phyloP scores from a whole-genome alignment of 2,329 filamentous ascomycete species.

The Cladosporium sphaerospermum region DNA sequence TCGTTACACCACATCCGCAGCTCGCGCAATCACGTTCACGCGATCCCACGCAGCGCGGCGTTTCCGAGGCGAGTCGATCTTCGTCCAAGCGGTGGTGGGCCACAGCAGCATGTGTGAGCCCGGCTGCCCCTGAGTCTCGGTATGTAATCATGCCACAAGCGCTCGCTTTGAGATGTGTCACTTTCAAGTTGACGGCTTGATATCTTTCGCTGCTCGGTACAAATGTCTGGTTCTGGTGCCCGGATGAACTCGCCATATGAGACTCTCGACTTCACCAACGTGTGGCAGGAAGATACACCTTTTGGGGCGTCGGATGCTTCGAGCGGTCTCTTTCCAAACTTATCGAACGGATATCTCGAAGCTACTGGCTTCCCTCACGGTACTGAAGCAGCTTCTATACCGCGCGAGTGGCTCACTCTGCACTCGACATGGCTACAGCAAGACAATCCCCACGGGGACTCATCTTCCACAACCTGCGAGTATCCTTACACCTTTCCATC shows the following conservation, averaged over 20 bases:
- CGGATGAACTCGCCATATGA: conserved; percentile 12
- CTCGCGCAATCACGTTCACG: conserved; percentile 3
- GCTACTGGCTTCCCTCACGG: not conserved
- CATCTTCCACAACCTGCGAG: not conserved
- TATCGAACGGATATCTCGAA: conserved; percentile 7
- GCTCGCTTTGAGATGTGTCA: conserved; percentile 11
- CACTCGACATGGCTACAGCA: conserved; percentile 1
- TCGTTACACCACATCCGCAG: conserved; percentile 4
- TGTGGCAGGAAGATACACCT: not conserved
- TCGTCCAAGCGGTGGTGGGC: not conserved
- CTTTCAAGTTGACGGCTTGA: not conserved
- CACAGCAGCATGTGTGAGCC: not conserved
- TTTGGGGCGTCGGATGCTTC: not conserved
- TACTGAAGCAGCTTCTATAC: not conserved
- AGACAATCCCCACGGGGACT: not conserved
- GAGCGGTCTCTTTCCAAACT: not conserved
- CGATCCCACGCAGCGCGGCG: conserved; percentile 3
- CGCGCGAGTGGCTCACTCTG: not conserved
- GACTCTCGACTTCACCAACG: conserved; percentile 6
- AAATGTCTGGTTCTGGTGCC: not conserved
- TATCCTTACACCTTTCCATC: not conserved
- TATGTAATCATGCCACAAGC: conserved; percentile 11
- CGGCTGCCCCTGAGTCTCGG: conserved; percentile 1
- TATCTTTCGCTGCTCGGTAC: not conserved
- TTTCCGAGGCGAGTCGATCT: not conserved